These are phyloP conservation scores for Oryza glaberrima DNA, from an alignment of 176 grass and related monocot species.

Conservation along the genomic window DNA sequence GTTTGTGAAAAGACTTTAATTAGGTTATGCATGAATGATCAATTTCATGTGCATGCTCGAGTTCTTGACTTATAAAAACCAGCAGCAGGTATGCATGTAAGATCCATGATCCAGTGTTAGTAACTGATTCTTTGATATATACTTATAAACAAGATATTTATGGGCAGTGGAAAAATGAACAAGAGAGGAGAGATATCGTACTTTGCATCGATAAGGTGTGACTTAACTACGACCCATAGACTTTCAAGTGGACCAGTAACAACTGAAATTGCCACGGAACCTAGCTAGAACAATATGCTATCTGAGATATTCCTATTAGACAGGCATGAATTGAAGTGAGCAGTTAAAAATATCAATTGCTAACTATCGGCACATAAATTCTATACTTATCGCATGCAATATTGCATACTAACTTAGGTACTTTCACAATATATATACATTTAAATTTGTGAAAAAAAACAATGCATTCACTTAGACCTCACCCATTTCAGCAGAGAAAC, in stretches of 20 bases:
- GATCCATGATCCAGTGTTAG: background rate
- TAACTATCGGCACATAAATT: background rate
- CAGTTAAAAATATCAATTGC: background rate
- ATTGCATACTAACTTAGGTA: constrained; percentile 22
- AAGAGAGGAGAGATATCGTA: background rate
- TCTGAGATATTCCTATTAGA: background rate
- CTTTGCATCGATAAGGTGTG: constrained; percentile 19
- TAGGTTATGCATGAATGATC: background rate
- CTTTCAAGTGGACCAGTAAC: background rate
- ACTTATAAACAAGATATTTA: background rate
- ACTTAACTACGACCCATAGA: background rate
- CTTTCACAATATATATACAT: background rate
- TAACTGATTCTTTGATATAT: background rate
- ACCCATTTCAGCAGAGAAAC: background rate
- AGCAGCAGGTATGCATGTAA: constrained; percentile 3
- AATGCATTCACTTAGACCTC: background rate
- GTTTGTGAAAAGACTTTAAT: background rate
- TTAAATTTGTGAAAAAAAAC: background rate
- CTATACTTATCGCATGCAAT: constrained; percentile 39
- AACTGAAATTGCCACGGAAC: background rate
- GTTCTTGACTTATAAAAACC: background rate
- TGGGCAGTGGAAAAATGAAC: background rate
- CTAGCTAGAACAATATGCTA: background rate
- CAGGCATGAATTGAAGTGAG: background rate
- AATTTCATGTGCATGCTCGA: background rate